Base-by-base conservation (phyloP, 1,284 basidiomycete species). In the Ceratobasidium sp. region DNA sequence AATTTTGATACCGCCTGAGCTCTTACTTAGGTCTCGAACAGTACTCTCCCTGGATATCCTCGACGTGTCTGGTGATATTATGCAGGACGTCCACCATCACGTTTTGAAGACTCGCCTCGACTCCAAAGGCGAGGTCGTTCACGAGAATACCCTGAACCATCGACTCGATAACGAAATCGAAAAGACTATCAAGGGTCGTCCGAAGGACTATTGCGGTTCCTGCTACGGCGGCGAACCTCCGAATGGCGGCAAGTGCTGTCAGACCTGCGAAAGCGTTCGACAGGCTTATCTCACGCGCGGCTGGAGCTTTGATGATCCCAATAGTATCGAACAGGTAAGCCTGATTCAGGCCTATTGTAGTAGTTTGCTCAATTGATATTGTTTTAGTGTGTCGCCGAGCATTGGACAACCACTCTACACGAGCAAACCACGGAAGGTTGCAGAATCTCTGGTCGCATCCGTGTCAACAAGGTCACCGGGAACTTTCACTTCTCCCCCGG, bases 31-130 rank as follows among this genome's bases (percentile, higher is more conserved):
- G 27, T 63, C 24, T 63, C 57, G 17, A n/a, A 11, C 79, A 98
- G 96, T 98, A 59, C 87, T 98, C 64, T 96, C 94, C 81, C 84
- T 99, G 72, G 98, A 99, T 82, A 91, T 99, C 69, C 98, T 98
- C 94, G 98, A 99, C 82, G 98, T 99, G 77, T 95, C 93, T 74
- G 98, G 98, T 33, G 97, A 99, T 85, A 91, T 93, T 56, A 96
- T 98, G 81, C 88, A 92, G 76, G 96, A 98, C 79, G 82, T 98
- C 57, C 88, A 93, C 14, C 97, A 99, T 83, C 96, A 96, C 81
- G 88, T 99, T 76, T 80, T 92, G 75, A 98, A 99, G 82, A 91
- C 89, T 7, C 90, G 98, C 22, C 84, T 99, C 31, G 88, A 90
- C 76, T 81, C 85, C 33, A 79, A 86, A 6, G 96, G 96, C 2